These are phyloP conservation scores for Camelina sativa DNA, from an alignment of 345 rosid genomes.

Conservation along the genomic window DNA sequence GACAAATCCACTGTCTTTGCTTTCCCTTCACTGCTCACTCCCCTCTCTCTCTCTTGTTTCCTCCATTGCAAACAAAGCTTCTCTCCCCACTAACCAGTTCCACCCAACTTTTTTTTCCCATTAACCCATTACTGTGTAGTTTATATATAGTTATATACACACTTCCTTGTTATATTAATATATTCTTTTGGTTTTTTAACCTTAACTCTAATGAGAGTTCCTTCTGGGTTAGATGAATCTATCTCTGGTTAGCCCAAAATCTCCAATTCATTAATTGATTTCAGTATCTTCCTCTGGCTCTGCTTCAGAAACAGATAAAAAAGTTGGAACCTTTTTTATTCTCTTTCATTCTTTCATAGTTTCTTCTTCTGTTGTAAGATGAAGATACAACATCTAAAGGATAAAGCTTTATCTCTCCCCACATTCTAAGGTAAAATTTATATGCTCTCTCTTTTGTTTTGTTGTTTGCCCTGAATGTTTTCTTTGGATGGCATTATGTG, in stretches of 20 bases:
- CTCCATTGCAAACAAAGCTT: conserved; percentile 94
- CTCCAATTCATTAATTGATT: conserved; percentile 45
- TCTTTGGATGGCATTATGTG: conserved; percentile 9
- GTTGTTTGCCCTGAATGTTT: not conserved
- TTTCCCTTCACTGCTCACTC: conserved; percentile 53
- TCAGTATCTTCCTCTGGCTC: conserved; percentile 12
- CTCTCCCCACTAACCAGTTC: conserved; percentile 67
- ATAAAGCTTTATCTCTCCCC: conserved; percentile 43
- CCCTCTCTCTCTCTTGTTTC: conserved; percentile 54
- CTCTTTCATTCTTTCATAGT: not conserved
- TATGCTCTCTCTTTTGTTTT: not conserved
- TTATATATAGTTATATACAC: not conserved
- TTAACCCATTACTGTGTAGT: conserved; percentile 19
- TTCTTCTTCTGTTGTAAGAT: conserved; percentile 58
- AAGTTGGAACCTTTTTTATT: conserved; percentile 41
- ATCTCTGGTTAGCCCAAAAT: conserved; percentile 28
- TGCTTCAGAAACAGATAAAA: conserved; percentile 35
- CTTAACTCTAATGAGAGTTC: not conserved
- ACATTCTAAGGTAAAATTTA: conserved; percentile 35
- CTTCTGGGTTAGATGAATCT: conserved; percentile 1
- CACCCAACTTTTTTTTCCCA: conserved; percentile 41
- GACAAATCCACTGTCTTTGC: conserved; percentile 43
- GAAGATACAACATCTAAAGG: conserved; percentile 59
- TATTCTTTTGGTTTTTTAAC: conserved; percentile 37
- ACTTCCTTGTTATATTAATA: conserved; percentile 1